Evolutionary conservation across 139 green algal species (phyloP).

Genomic region (Zygnema cylindricum): DNA sequence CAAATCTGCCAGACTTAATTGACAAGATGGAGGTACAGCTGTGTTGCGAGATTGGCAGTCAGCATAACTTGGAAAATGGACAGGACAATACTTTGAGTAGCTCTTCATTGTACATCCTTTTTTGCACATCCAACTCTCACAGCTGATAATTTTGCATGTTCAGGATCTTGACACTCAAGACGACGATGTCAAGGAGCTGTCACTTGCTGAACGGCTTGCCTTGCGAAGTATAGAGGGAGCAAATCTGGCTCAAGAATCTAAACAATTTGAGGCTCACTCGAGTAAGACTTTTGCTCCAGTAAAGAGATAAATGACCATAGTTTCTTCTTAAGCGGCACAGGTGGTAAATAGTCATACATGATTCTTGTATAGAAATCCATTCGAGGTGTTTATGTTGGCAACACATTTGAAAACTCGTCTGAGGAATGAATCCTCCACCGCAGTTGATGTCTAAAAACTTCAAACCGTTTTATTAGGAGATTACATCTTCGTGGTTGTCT

Average conservation of each 20-base stretch:
- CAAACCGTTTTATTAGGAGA: neutral
- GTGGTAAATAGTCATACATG: neutral
- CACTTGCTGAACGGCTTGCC: neutral
- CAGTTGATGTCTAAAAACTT: neutral
- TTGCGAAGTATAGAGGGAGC: neutral
- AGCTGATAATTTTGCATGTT: neutral
- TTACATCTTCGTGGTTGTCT: neutral
- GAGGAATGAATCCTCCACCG: neutral
- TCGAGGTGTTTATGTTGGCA: neutral
- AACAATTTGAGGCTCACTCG: neutral
- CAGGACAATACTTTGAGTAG: neutral
- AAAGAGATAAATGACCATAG: neutral
- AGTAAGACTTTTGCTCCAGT: slow-evolving; percentile 5
- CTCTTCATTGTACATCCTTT: neutral
- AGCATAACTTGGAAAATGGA: neutral
- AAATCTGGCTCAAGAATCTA: neutral
- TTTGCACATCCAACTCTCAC: neutral
- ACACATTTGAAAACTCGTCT: neutral
- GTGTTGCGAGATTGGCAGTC: neutral
- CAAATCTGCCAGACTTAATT: no score
- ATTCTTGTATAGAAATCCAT: neutral
- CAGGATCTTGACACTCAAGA: neutral
- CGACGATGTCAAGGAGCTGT: neutral
- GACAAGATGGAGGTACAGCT: neutral
- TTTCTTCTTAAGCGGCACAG: neutral